Evolutionary conservation across 1,284 basidiomycete genomes (phyloP).

Genomic region (Megacollybia platyphylla): DNA sequence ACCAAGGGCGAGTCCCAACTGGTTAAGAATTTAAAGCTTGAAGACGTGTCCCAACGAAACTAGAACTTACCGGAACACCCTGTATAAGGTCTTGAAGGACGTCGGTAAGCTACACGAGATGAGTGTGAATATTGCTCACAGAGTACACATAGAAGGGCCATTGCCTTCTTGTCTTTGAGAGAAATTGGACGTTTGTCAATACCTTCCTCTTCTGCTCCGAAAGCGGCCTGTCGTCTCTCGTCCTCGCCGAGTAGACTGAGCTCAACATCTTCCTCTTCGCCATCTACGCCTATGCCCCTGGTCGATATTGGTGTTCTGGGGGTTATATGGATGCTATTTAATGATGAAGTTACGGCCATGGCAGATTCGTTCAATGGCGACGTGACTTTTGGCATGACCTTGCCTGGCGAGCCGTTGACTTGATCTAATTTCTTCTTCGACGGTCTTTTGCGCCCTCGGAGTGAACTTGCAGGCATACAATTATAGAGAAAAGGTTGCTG

Average conservation of each 20-base stretch:
- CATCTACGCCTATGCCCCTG: constrained; percentile 19
- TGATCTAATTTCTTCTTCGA: too few species aligned
- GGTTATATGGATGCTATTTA: constrained; percentile 51
- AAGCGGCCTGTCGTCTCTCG: constrained; percentile 34
- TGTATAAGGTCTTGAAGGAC: constrained; percentile 69
- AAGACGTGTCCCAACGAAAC: constrained; percentile 9
- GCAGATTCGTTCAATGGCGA: constrained; percentile 8
- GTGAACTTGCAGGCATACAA: too few species aligned
- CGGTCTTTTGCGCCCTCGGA: too few species aligned
- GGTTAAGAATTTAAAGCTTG: constrained; percentile 6
- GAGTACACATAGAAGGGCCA: constrained; percentile 78
- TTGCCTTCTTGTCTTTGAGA: constrained; percentile 71
- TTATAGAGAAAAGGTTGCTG: too few species aligned
- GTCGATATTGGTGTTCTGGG: constrained; percentile 48
- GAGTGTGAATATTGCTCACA: constrained; percentile 44
- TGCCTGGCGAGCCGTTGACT: too few species aligned
- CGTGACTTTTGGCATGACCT: too few species aligned
- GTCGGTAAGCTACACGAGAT: constrained; percentile 5
- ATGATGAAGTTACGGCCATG: constrained; percentile 29
- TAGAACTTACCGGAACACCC: constrained; percentile 79
- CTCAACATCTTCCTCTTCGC: constrained; percentile 46
- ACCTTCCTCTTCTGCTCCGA: constrained; percentile 20
- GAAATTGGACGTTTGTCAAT: constrained; percentile 42
- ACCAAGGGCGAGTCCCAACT: constrained; percentile 72
- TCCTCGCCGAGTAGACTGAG: constrained; percentile 49